Conservation (phyloP, 352 stramenopile genomes). For the Nothophytophthora sp. region DNA sequence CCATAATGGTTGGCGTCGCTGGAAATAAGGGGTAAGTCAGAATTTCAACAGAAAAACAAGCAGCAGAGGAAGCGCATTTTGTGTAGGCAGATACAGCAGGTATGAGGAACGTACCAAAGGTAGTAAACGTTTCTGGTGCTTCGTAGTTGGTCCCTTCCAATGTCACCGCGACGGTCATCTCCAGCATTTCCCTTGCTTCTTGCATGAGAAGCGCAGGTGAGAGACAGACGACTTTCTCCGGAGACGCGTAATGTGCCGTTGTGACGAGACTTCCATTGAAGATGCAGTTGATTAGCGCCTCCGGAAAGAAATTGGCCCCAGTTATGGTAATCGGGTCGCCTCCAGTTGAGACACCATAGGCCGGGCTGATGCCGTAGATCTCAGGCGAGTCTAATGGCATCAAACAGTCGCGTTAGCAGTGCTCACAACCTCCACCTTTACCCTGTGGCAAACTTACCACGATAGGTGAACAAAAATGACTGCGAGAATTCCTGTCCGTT, state of each 20-base stretch:
- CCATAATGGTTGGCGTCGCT: slow-evolving; percentile 29
- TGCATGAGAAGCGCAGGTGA: slow-evolving; percentile 20
- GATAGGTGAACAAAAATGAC: slow-evolving; percentile 41
- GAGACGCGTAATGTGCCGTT: slow-evolving; percentile 20
- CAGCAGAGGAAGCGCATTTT: too few species aligned
- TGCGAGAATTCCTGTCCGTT: slow-evolving; percentile 58
- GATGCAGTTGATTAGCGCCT: slow-evolving; percentile 29
- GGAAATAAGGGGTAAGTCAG: too few species aligned
- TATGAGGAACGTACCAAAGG: slow-evolving; percentile 27
- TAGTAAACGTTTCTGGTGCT: slow-evolving; percentile 18
- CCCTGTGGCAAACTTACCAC: slow-evolving; percentile 30
- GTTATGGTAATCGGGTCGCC: slow-evolving; percentile 25
- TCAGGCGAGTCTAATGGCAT: slow-evolving; percentile 34
- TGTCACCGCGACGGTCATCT: slow-evolving; percentile 24
- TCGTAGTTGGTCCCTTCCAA: slow-evolving; percentile 26
- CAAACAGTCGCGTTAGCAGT: neutral
- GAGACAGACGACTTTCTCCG: slow-evolving; percentile 26
- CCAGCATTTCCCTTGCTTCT: neutral
- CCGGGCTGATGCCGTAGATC: slow-evolving; percentile 26
- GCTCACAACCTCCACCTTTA: neutral
- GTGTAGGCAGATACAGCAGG: too few species aligned
- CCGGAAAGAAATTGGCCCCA: slow-evolving; percentile 36
- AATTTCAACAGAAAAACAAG: too few species aligned
- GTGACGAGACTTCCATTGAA: slow-evolving; percentile 42
- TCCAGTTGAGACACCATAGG: slow-evolving; percentile 22